Conservation (phyloP, 139 green algal genomes). For the Chlorella sp. region DNA sequence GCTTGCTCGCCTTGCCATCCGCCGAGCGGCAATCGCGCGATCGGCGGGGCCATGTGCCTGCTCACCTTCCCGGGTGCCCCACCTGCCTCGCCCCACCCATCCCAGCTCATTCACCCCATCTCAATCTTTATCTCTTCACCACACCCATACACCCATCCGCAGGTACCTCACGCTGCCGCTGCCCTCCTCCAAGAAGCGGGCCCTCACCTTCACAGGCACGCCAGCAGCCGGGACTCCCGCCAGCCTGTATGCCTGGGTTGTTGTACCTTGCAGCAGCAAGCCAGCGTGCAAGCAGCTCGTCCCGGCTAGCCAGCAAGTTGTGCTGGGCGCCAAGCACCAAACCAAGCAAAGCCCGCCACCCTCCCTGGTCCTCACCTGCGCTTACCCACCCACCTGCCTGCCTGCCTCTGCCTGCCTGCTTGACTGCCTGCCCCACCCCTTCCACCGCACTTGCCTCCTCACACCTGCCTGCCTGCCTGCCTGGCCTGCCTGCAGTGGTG, state of each 20-base stretch:
- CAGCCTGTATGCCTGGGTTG: not conserved
- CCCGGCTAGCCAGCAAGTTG: too few relatives aligned
- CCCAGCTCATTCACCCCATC: not conserved
- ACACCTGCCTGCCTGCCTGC: not conserved
- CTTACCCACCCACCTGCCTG: not conserved
- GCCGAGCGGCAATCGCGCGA: too few relatives aligned
- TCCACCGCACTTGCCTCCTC: not conserved
- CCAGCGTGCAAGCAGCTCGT: not conserved
- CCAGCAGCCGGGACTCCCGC: not conserved
- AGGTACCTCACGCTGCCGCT: conserved; percentile 93
- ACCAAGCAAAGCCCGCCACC: not conserved
- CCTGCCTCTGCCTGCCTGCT: too few relatives aligned
- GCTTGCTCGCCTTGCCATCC: too few relatives aligned
- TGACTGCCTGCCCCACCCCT: not conserved
- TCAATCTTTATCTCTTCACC: not conserved
- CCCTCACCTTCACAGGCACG: conserved; percentile 57
- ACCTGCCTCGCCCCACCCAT: not conserved
- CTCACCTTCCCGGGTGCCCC: too few relatives aligned
- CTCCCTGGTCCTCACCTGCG: not conserved
- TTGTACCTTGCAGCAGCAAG: too few relatives aligned
- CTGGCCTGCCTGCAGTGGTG: not conserved
- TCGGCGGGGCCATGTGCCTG: too few relatives aligned
- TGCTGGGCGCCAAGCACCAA: too few relatives aligned
- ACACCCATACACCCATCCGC: too few relatives aligned
- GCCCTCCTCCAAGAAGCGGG: conserved; percentile 60